Evolutionary conservation across 2,329 filamentous ascomycete species (phyloP), one percentile per base, ranked within the genome.

Genomic region (Amauroascus niger): DNA sequence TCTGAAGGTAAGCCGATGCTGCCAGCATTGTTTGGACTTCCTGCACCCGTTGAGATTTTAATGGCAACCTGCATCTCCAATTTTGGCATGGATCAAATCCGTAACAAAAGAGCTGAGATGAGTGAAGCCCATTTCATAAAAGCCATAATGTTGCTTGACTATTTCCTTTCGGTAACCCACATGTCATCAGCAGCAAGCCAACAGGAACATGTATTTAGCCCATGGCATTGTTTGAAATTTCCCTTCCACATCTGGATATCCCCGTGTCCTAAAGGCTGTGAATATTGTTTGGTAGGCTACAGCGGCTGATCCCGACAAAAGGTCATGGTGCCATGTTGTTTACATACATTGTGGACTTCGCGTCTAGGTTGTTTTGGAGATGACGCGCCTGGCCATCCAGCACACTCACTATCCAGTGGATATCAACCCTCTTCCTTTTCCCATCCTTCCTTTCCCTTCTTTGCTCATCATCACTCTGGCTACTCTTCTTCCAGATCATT

Each of bases 341-440:
- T 16, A 16, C 30, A 45, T 18, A 8, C n/a, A 11, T 39, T 41
- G 18, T 6, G 18, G 24, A 26, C 8, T 16, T 7, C 40, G 48
- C 9, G 18, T 5, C 20, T 9, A 28, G 46, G 46, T 49, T 39
- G 46, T 16, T 26, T 37, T 26, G 33, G 6, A 16, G 3, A 6
- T 9, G 35, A 22, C 39, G 39, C 11, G 1, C n/a, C n/a, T n/a
- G n/a, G n/a, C n/a, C n/a, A 11, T n/a, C 3, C 7, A 20, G 32
- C 33, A 14, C 39, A 20, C 30, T 49, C 35, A 40, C 24, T 26
- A 1, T 18, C 14, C 28, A 33, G 7, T 4, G 6, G 26, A 39
- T 32, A 43, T 50, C 48, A 50, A 43, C 37, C 11, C 14, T 53
- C n/a, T 47, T 39, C 33, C 33, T 37, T 26, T 28, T 37, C 41